Conservation (phyloP, 2,329 filamentous ascomycete species). For the Myriosclerotinia curreyana region DNA sequence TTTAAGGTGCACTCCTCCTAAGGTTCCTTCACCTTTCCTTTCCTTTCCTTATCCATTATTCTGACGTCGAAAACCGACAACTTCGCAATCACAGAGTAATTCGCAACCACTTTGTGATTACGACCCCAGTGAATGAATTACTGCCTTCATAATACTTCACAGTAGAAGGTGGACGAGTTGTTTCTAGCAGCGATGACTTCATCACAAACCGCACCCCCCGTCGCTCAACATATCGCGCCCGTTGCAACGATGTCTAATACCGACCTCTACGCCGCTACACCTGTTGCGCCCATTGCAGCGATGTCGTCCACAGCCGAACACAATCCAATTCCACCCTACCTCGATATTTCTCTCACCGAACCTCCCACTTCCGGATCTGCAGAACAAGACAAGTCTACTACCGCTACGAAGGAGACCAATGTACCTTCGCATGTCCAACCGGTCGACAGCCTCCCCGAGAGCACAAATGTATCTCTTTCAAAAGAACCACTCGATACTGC, state of each 20-base stretch:
- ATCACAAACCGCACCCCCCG: conserved; percentile 31
- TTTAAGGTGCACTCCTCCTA: conserved; percentile 4
- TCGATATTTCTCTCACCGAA: too few relatives aligned
- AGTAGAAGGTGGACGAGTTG: conserved; percentile 38
- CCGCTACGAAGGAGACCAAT: background rate
- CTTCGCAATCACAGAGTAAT: background rate
- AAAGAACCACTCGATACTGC: background rate
- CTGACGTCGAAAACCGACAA: conserved; percentile 2
- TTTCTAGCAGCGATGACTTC: conserved; percentile 40
- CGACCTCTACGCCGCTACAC: background rate
- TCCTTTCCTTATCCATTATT: background rate
- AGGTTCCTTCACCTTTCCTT: too few relatives aligned
- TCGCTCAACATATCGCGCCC: conserved; percentile 14
- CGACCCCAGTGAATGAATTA: background rate
- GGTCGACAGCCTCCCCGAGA: background rate
- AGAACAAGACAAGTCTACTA: conserved; percentile 1
- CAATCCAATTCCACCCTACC: too few relatives aligned
- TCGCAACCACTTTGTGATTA: background rate
- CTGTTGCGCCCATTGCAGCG: too few relatives aligned
- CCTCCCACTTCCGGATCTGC: background rate
- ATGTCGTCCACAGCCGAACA: too few relatives aligned
- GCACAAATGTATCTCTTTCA: too few relatives aligned
- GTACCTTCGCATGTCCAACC: background rate
- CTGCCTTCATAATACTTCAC: conserved; percentile 2
- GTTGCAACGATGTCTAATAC: conserved; percentile 20